A percentile compares a stretch with the other conserved stretches of the same genome.
phyloP scores from a whole-genome alignment of 768 basidiomycete genomes.

The Leccinum obscurum region DNA sequence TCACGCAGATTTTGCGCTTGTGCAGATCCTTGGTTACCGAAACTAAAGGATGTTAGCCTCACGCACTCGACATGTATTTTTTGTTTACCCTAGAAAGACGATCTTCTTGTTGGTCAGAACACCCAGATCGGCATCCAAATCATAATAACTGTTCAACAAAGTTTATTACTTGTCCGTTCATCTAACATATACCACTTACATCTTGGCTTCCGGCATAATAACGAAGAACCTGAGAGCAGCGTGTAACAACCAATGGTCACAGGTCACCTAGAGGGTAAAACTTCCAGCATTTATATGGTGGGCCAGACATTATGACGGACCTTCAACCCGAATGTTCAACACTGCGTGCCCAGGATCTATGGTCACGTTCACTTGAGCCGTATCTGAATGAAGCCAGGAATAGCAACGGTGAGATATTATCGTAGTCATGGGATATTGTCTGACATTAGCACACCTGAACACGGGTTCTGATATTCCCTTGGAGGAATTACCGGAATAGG shows the following conservation, averaged over 20 bases:
- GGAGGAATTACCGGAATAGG: not conserved
- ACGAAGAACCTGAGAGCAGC: not conserved
- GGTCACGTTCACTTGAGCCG: conserved; percentile 13
- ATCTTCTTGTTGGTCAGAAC: conserved; percentile 50
- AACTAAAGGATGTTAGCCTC: conserved; percentile 35
- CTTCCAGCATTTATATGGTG: conserved; percentile 6
- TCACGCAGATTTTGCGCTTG: conserved; percentile 69
- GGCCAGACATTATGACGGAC: conserved; percentile 1
- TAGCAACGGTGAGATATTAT: conserved; percentile 12
- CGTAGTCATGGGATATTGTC: conserved; percentile 17
- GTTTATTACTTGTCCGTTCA: not conserved
- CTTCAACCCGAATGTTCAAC: conserved; percentile 3
- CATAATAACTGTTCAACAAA: conserved; percentile 44
- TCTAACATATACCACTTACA: conserved; percentile 38
- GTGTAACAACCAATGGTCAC: not conserved
- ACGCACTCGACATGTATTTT: not conserved
- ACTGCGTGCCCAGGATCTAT: not conserved
- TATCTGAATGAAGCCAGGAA: conserved; percentile 9
- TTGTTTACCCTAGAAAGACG: conserved; percentile 56
- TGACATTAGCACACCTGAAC: conserved; percentile 6
- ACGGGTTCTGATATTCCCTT: not conserved
- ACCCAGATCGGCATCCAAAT: conserved; percentile 56
- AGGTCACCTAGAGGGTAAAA: not conserved
- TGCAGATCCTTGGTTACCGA: conserved; percentile 66
- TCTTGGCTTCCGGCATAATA: conserved; percentile 46